Base-by-base conservation (phyloP, 2,329 filamentous ascomycete genomes). In the Nannizziopsis barbatae region DNA sequence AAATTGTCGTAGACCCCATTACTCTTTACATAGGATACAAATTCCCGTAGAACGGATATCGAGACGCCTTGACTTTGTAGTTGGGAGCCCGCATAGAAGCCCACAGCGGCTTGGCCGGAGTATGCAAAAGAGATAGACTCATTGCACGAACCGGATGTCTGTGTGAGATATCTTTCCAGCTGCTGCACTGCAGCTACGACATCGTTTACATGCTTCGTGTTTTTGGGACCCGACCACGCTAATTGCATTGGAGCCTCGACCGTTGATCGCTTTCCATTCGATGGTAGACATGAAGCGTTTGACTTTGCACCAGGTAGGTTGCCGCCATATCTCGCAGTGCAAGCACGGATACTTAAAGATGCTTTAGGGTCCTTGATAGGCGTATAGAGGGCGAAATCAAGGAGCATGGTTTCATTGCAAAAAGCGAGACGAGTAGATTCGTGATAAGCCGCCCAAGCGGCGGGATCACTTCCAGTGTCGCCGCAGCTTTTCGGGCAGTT, bases 371-470 rank as follows among this genome's bases (percentile, higher is more conserved):
- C 17, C 15, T 48, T 39, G 10, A 42, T 32, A 11, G 31, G 22
- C 30, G 42, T 32, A 15, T 42, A 12, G 15, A 48, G 14, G 27
- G 12, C 27, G 20, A 48, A 48, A 36, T 48, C 6, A 9, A 35
- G 35, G 33, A 48, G 27, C 17, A 42, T 22, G 17, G 45, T 9
- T 14, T 48, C 30, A 10, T 49, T 32, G 33, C 47, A 49, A 20
- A 27, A 27, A 7, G 22, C 22, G 22, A 27, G 22, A 27, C 22
- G 22, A 27, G 4, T 27, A 27, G 22, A 4, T 27, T 27, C 22
- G 22, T 27, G 22, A 27, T 27, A 27, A 4, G 22, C 22, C 7
- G 22, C 22, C 22, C 22, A 27, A 27, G 22, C 22, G 22, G 22
- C 22, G 22, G 22, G 22, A 27, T 27, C 22, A 27, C 3, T 27